A percentile compares a stretch with the other conserved stretches of the same genome.
These are phyloP conservation scores for Russula ochroleuca DNA, from an alignment of 768 basidiomycete genomes.

Conservation along the genomic window DNA sequence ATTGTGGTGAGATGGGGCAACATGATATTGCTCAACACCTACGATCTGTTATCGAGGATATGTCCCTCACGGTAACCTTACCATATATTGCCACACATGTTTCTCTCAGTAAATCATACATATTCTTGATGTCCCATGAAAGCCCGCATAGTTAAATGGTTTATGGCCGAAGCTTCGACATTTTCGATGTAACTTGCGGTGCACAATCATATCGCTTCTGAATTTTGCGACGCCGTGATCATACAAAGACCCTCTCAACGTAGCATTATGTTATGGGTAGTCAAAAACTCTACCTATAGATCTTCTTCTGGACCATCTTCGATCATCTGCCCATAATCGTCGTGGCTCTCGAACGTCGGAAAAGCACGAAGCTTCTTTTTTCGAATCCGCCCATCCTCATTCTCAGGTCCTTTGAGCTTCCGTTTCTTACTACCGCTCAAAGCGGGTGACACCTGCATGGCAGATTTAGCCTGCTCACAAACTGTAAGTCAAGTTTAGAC, in stretches of 20 bases:
- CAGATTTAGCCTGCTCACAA: constrained; percentile 52
- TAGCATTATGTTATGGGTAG: not conserved
- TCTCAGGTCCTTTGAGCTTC: constrained; percentile 45
- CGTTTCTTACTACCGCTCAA: constrained; percentile 37
- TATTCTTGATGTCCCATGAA: no score
- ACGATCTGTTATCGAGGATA: no score
- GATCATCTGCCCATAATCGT: constrained; percentile 81
- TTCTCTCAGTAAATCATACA: no score
- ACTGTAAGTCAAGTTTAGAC: constrained; percentile 53
- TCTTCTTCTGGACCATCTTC: constrained; percentile 72
- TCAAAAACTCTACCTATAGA: constrained; percentile 37
- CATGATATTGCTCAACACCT: no score
- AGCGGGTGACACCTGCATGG: constrained; percentile 54
- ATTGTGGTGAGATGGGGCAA: no score
- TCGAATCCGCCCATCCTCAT: constrained; percentile 41
- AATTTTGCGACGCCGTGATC: not conserved
- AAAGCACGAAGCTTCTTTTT: constrained; percentile 66
- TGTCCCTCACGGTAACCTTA: no score
- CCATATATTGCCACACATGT: no score
- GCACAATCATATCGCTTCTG: not conserved
- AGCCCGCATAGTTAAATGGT: no score
- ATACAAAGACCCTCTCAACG: not conserved
- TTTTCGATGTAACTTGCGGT: no score
- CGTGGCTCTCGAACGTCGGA: constrained; percentile 83
- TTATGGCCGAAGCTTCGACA: no score